Conservation (phyloP, 441 rosid species). For the Adansonia rubrostipa region DNA sequence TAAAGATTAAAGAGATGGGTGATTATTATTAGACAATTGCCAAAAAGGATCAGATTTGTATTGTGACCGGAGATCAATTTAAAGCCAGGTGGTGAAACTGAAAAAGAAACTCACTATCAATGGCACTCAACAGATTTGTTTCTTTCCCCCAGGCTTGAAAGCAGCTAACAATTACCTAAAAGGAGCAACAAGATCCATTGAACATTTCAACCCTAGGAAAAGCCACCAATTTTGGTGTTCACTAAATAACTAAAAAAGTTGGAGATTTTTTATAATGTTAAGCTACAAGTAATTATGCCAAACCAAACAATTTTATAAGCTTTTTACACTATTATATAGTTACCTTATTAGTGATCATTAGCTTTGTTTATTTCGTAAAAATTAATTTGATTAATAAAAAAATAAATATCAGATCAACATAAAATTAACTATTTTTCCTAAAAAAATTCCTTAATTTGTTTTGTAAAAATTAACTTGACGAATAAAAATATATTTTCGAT, state of each 20-base stretch:
- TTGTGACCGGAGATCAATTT: neutral
- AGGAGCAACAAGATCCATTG: neutral
- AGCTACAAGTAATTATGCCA: neutral
- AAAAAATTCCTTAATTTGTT: too few relatives aligned
- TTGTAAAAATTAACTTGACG: too few relatives aligned
- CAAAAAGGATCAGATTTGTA: neutral
- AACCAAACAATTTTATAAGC: neutral
- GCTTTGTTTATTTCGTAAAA: too few relatives aligned
- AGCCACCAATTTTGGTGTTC: neutral
- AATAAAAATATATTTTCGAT: too few relatives aligned
- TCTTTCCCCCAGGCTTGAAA: neutral
- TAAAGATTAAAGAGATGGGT: too few relatives aligned
- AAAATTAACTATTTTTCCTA: too few relatives aligned
- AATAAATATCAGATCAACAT: too few relatives aligned
- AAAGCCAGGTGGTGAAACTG: neutral
- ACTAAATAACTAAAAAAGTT: neutral
- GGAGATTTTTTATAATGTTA: neutral
- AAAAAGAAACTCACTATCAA: neutral
- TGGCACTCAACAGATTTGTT: neutral
- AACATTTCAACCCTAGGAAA: neutral
- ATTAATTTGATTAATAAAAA: too few relatives aligned
- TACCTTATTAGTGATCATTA: neutral
- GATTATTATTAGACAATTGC: neutral
- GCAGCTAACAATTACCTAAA: neutral
- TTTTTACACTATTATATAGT: neutral